These are phyloP conservation scores for Coriolopsis trogii DNA, from an alignment of 1,284 basidiomycete genomes.

Conservation along the genomic window DNA sequence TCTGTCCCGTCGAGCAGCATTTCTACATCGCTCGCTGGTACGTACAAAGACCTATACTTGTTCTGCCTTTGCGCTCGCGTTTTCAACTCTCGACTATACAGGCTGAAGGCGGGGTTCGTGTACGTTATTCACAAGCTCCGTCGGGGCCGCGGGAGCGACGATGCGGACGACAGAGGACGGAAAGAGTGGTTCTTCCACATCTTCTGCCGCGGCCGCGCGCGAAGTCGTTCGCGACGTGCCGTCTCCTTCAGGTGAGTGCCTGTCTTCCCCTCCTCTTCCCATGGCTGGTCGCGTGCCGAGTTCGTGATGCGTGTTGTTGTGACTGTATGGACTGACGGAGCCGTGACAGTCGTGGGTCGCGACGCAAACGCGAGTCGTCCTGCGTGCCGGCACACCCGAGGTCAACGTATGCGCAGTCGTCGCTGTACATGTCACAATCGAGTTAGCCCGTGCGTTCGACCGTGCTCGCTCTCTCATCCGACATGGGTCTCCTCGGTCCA, in stretches of 20 bases:
- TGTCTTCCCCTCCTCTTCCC: not conserved
- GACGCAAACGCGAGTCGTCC: too few relatives aligned
- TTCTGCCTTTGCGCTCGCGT: not conserved
- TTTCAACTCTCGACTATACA: not conserved
- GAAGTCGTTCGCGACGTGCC: too few relatives aligned
- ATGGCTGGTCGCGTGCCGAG: too few relatives aligned
- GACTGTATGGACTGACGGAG: too few relatives aligned
- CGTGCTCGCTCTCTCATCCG: not conserved
- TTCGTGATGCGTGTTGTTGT: too few relatives aligned
- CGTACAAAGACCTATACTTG: not conserved
- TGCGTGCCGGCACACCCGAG: slow-evolving; percentile 9
- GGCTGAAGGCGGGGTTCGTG: not conserved
- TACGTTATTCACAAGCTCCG: not conserved
- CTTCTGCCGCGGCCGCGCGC: too few relatives aligned
- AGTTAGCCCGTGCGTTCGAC: not conserved
- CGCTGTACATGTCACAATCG: slow-evolving; percentile 15
- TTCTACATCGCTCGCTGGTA: not conserved
- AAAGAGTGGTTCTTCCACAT: too few relatives aligned
- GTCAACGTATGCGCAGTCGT: slow-evolving; percentile 20
- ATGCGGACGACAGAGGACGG: too few relatives aligned
- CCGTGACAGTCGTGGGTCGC: too few relatives aligned
- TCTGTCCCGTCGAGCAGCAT: slow-evolving; percentile 2
- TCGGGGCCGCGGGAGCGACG: too few relatives aligned
- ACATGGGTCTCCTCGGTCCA: not conserved
- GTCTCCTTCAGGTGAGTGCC: not conserved